These are phyloP conservation scores for Oryza brachyantha DNA, from an alignment of 176 grass and related monocot genomes.

Conservation along the genomic window DNA sequence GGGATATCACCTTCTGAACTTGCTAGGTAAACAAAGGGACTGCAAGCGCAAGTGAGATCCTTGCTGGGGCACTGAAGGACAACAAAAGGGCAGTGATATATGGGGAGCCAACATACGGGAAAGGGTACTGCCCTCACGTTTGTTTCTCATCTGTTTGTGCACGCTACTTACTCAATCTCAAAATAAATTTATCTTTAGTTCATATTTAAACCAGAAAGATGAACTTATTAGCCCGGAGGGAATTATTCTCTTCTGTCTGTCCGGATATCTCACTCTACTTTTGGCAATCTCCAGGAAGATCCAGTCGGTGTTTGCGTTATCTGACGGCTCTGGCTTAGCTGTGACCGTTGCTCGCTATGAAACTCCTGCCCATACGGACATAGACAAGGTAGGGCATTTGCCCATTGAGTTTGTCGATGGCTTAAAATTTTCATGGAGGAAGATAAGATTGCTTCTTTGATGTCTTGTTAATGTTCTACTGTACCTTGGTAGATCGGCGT, in stretches of 20 bases:
- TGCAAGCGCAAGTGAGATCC: conserved; percentile 93
- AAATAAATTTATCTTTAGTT: too few relatives aligned
- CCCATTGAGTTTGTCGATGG: background rate
- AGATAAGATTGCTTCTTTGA: background rate
- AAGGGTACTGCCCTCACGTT: conserved; percentile 55
- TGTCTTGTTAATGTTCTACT: too few relatives aligned
- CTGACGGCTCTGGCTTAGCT: conserved; percentile 85
- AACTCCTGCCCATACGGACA: conserved; percentile 79
- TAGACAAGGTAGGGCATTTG: conserved; percentile 66
- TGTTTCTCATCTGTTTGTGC: background rate
- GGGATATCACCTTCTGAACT: background rate
- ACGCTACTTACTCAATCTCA: too few relatives aligned
- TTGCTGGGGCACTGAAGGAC: conserved; percentile 92
- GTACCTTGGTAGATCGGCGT: conserved; percentile 62
- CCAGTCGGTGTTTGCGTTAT: conserved; percentile 84
- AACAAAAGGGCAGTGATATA: conserved; percentile 88
- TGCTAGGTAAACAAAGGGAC: conserved; percentile 96
- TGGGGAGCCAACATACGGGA: conserved; percentile 92
- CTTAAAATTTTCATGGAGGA: background rate
- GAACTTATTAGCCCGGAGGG: too few relatives aligned
- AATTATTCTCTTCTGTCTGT: background rate
- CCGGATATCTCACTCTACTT: background rate
- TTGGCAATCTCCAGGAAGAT: conserved; percentile 70
- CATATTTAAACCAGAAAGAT: too few relatives aligned
- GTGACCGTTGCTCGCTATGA: conserved; percentile 89